Conservation (phyloP, 768 basidiomycete species). For the Trametes coccinea region DNA sequence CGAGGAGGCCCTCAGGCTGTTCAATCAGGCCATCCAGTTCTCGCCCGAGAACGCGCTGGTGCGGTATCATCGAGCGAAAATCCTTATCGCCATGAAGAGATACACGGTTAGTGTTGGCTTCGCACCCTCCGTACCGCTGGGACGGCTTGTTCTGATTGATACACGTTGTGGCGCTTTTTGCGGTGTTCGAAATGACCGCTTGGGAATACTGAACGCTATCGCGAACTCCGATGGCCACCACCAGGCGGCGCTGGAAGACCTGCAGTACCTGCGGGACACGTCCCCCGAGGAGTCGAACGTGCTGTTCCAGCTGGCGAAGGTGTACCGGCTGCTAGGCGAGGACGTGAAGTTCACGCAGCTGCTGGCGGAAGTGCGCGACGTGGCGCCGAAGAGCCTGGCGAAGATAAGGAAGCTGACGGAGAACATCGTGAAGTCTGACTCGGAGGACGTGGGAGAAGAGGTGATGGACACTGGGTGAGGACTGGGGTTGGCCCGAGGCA, state of each 20-base stretch:
- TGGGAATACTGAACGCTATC: neutral
- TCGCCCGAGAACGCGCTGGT: constrained; percentile 91
- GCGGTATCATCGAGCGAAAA: constrained; percentile 91
- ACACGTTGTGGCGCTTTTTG: constrained; percentile 18
- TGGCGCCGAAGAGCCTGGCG: constrained; percentile 85
- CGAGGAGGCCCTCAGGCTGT: constrained; percentile 72
- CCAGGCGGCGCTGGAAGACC: constrained; percentile 79
- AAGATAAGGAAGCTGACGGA: constrained; percentile 82
- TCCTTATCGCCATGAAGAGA: constrained; percentile 80
- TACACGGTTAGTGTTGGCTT: constrained; percentile 64
- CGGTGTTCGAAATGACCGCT: constrained; percentile 3
- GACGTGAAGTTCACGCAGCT: constrained; percentile 77
- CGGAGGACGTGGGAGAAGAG: constrained; percentile 55
- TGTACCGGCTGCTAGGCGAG: constrained; percentile 81
- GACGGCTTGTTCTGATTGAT: constrained; percentile 54
- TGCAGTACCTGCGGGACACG: constrained; percentile 75
- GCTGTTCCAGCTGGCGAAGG: constrained; percentile 92
- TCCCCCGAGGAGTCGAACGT: constrained; percentile 97
- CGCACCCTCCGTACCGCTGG: constrained; percentile 42
- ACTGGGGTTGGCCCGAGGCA: neutral
- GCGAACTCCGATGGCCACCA: neutral
- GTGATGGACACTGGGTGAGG: constrained; percentile 74
- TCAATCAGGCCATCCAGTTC: constrained; percentile 76
- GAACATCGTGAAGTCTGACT: constrained; percentile 48
- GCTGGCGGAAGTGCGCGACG: constrained; percentile 89